phyloP scores from a whole-genome alignment of 2,329 filamentous ascomycete genomes.

The Fusarium incarnatum region DNA sequence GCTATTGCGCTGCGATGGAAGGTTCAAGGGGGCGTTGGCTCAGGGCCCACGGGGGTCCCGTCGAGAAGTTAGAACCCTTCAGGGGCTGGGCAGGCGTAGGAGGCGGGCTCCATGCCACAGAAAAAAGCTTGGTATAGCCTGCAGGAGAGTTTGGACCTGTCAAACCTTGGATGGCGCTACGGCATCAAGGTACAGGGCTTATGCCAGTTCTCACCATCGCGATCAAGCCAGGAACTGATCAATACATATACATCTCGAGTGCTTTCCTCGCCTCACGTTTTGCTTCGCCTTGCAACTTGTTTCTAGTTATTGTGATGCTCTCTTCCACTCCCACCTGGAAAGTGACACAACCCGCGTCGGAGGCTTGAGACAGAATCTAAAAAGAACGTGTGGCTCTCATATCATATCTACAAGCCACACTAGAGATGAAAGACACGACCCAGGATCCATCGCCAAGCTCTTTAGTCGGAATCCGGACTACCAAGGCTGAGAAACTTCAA shows the following conservation, averaged over 20 bases:
- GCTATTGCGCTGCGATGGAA: not conserved
- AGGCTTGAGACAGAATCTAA: slow-evolving; percentile 22
- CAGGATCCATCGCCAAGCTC: not conserved
- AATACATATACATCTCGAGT: not conserved
- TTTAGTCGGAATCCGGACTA: slow-evolving; percentile 5
- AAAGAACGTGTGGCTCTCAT: slow-evolving; percentile 17
- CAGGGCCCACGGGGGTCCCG: not conserved
- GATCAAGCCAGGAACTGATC: not conserved
- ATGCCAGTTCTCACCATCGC: slow-evolving; percentile 1
- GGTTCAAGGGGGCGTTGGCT: not conserved
- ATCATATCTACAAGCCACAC: slow-evolving; percentile 14
- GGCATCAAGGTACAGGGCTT: not conserved
- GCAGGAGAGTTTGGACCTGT: slow-evolving; percentile 5
- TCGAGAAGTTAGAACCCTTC: not conserved
- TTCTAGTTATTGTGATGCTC: not conserved
- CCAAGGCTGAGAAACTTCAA: not conserved
- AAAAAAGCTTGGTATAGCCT: slow-evolving; percentile 8
- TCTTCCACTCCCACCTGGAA: not conserved
- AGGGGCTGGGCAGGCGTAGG: slow-evolving; percentile 2
- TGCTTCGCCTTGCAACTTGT: not conserved
- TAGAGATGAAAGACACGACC: slow-evolving; percentile 8
- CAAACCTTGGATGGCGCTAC: not conserved
- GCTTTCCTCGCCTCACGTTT: not conserved
- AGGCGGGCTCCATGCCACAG: not conserved
- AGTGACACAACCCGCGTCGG: slow-evolving; percentile 11